Conservation (phyloP, 768 basidiomycete species). For the Podaxis sp. region DNA sequence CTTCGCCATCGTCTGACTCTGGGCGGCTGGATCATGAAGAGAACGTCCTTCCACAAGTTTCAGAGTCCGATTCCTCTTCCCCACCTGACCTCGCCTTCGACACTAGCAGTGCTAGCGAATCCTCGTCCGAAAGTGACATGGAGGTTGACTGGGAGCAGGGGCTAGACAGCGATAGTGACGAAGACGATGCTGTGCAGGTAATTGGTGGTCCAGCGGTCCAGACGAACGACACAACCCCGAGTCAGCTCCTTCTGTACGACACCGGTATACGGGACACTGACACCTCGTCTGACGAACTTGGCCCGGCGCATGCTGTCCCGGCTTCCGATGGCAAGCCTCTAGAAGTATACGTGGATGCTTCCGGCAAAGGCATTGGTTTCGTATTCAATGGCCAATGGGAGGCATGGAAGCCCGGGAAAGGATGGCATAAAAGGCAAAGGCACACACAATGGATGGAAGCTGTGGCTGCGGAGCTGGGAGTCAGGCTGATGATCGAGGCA, state of each 20-base stretch:
- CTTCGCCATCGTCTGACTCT: background rate
- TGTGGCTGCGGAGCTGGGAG: slow-evolving; percentile 40
- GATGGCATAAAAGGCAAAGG: slow-evolving; percentile 26
- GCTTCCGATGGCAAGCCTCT: too few species aligned
- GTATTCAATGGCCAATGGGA: slow-evolving; percentile 31
- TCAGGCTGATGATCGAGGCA: slow-evolving; percentile 27
- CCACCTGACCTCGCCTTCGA: background rate
- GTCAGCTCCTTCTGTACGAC: background rate
- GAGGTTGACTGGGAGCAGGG: background rate
- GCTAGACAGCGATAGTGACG: background rate
- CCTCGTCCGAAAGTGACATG: background rate
- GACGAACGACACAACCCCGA: background rate
- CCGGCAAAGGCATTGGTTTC: slow-evolving; percentile 16
- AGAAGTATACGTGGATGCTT: background rate
- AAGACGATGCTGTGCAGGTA: background rate
- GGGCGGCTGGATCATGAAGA: background rate
- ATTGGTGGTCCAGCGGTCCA: background rate
- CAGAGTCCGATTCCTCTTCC: background rate
- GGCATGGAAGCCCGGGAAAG: slow-evolving; percentile 35
- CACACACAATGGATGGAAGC: slow-evolving; percentile 46
- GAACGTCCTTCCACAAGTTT: background rate
- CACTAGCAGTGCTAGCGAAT: background rate
- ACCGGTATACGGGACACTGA: background rate
- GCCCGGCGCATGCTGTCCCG: background rate
- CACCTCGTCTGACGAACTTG: background rate